Base-by-base conservation (phyloP, 2,329 filamentous ascomycete genomes). In the Aureobasidium mangrovei region DNA sequence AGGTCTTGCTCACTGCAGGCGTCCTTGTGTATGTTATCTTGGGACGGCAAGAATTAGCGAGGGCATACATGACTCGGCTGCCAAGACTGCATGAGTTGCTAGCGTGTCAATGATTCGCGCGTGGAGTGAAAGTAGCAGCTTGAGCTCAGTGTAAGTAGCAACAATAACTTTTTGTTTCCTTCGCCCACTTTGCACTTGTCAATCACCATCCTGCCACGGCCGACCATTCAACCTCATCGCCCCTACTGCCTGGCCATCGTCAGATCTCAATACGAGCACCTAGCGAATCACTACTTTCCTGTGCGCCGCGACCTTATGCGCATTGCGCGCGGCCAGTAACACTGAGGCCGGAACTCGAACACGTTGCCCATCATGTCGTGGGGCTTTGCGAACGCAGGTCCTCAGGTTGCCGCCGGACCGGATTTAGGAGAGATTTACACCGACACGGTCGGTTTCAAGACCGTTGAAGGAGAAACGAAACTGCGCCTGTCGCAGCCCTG, bases 361-460 rank as follows among this genome's bases (percentile, higher is more conserved):
- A 44, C 40, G 31, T 29, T 31, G 26, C 8, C 31, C 52, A 68
- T 55, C 59, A 84, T 88, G 84, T 81, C 83, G 55, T 86, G 86
- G 69, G 75, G 77, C 67, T 84, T 84, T 67, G 73, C 69, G 58
- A 77, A 70, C 62, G 68, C 75, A 54, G 71, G 72, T 56, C 64
- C 67, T 39, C 67, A 67, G 58, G 68, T 70, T 49, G 74, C 78
- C 66, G 66, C 71, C 58, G 87, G 86, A 40, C 76, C 81, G 47
- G 83, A 89, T 64, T 76, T 95, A 53, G 77, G 83, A 61, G 84
- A 90, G 60, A 86, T 95, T 61, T 81, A 85, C 68, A 91, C 90
- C 60, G 88, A 95, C 77, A 87, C 39, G 24, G 75, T 98, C 46
- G 89, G 88, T 4, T 97, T 98, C 70, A 80, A 86, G 60, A 81